Percentiles rank a stretch among this genome's conserved stretches.
These are phyloP conservation scores for Penicillium sp. DNA, from an alignment of 2,329 filamentous ascomycete genomes.

Conservation along the genomic window DNA sequence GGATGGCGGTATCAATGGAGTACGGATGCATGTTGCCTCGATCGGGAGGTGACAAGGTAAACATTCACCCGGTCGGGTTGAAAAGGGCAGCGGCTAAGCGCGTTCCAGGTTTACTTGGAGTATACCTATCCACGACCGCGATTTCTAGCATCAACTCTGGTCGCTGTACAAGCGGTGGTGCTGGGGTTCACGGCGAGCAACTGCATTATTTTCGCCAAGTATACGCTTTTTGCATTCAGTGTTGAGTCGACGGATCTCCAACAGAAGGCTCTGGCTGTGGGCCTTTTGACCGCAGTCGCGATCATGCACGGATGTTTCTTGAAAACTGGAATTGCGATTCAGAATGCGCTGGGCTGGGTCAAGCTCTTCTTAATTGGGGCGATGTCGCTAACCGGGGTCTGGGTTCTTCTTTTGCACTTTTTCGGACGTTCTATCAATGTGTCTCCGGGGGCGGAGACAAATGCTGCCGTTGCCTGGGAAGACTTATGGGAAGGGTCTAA, in stretches of 20 bases:
- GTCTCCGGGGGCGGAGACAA: neutral
- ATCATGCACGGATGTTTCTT: slow-evolving; percentile 60
- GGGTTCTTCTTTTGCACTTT: slow-evolving; percentile 54
- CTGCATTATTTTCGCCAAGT: slow-evolving; percentile 67
- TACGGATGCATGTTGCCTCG: slow-evolving; percentile 69
- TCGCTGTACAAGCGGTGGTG: slow-evolving; percentile 63
- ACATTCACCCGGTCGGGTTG: slow-evolving; percentile 45
- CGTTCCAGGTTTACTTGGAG: slow-evolving; percentile 67
- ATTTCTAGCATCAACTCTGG: slow-evolving; percentile 62
- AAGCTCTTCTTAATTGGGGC: slow-evolving; percentile 61
- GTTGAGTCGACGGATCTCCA: slow-evolving; percentile 51
- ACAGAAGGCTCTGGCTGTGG: slow-evolving; percentile 58
- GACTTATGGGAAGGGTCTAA: slow-evolving; percentile 63
- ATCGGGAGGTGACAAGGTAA: slow-evolving; percentile 65
- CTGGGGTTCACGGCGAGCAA: slow-evolving; percentile 69
- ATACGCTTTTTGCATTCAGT: slow-evolving; percentile 59
- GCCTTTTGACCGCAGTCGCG: slow-evolving; percentile 57
- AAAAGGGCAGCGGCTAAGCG: slow-evolving; percentile 45
- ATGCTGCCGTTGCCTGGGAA: slow-evolving; percentile 44
- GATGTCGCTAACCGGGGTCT: slow-evolving; percentile 61
- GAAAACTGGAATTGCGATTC: slow-evolving; percentile 57
- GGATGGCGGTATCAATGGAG: slow-evolving; percentile 62
- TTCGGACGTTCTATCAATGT: slow-evolving; percentile 11
- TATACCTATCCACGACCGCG: slow-evolving; percentile 64
- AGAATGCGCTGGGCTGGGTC: slow-evolving; percentile 62